A percentile compares a stretch with the other conserved stretches of the same genome.
Evolutionary conservation across 2,329 filamentous ascomycete species (phyloP).

Genomic region (Sphaerulina populicola): DNA sequence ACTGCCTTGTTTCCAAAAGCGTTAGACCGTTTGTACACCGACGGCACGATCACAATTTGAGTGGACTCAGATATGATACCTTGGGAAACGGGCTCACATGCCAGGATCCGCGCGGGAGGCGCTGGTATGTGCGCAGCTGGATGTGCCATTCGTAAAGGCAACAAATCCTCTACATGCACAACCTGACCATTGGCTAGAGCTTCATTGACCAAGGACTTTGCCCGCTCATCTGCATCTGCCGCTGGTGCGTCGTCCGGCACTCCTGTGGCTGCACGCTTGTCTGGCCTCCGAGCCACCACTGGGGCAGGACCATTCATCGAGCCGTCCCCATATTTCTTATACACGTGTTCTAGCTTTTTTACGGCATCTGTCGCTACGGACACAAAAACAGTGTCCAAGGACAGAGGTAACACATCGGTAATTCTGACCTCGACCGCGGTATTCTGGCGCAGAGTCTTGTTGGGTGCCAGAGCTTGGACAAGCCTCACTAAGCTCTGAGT

Average conservation of each 20-base stretch:
- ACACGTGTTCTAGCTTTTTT: constrained; percentile 70
- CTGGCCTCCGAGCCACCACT: constrained; percentile 17
- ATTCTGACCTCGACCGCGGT: constrained; percentile 76
- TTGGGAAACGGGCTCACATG: constrained; percentile 93
- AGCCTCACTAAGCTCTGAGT: constrained; percentile 71
- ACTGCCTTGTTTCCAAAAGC: constrained; percentile 20
- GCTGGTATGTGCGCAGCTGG: constrained; percentile 77
- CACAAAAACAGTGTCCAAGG: constrained; percentile 78
- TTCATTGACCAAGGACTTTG: constrained; percentile 50
- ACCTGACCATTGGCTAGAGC: constrained; percentile 65
- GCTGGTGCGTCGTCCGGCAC: constrained; percentile 12
- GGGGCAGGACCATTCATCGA: constrained; percentile 33
- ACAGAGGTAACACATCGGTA: constrained; percentile 69
- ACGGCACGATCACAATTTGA: constrained; percentile 70
- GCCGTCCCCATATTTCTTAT: constrained; percentile 69
- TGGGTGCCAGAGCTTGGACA: constrained; percentile 63
- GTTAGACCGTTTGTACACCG: constrained; percentile 47
- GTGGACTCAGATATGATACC: constrained; percentile 69
- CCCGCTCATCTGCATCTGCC: constrained; percentile 17
- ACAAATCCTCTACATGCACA: constrained; percentile 73
- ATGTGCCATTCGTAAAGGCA: constrained; percentile 73
- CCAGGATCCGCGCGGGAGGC: constrained; percentile 75
- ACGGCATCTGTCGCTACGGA: constrained; percentile 74
- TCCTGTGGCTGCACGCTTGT: constrained; percentile 19
- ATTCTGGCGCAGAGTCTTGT: constrained; percentile 64